Conservation (phyloP, 1,284 basidiomycete species). For the Fomitopsis pinicola region DNA sequence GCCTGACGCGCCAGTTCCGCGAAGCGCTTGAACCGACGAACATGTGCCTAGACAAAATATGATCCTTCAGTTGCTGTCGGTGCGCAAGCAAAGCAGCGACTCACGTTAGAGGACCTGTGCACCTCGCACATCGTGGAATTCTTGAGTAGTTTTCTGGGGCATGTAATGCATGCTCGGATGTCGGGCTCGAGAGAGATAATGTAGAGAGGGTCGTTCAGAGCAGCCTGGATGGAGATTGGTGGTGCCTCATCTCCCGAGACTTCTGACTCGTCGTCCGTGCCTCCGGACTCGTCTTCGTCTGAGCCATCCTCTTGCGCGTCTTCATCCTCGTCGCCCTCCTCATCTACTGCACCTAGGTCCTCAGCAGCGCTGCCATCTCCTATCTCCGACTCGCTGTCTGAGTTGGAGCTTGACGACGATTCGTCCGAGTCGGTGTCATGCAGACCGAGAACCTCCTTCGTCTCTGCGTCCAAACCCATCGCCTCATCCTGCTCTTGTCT, state of each 20-base stretch:
- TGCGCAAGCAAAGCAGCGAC: slow-evolving; percentile 21
- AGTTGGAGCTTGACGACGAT: slow-evolving; percentile 37
- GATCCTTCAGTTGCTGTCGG: neutral
- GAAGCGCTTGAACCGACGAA: slow-evolving; percentile 53
- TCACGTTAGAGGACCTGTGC: slow-evolving; percentile 65
- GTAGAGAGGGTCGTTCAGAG: slow-evolving; percentile 62
- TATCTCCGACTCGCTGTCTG: slow-evolving; percentile 20
- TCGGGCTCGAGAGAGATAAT: slow-evolving; percentile 48
- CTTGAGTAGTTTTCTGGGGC: slow-evolving; percentile 74
- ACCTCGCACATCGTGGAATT: slow-evolving; percentile 53
- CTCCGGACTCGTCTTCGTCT: slow-evolving; percentile 23
- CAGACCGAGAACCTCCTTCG: slow-evolving; percentile 68
- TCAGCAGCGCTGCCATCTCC: slow-evolving; percentile 5
- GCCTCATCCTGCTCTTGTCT: slow-evolving; percentile 67
- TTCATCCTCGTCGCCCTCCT: slow-evolving; percentile 15
- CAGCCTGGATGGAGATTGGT: slow-evolving; percentile 55
- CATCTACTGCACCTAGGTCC: slow-evolving; percentile 17
- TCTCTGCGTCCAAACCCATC: slow-evolving; percentile 64
- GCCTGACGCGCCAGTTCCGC: slow-evolving; percentile 32
- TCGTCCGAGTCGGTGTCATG: slow-evolving; percentile 74
- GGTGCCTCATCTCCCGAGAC: slow-evolving; percentile 31
- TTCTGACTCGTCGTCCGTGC: slow-evolving; percentile 25
- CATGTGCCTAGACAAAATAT: slow-evolving; percentile 47
- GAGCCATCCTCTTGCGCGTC: slow-evolving; percentile 26
- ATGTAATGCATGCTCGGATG: slow-evolving; percentile 61